Evolutionary conservation across 768 basidiomycete species (phyloP).

Genomic region (Hypsizygus marmoreus): DNA sequence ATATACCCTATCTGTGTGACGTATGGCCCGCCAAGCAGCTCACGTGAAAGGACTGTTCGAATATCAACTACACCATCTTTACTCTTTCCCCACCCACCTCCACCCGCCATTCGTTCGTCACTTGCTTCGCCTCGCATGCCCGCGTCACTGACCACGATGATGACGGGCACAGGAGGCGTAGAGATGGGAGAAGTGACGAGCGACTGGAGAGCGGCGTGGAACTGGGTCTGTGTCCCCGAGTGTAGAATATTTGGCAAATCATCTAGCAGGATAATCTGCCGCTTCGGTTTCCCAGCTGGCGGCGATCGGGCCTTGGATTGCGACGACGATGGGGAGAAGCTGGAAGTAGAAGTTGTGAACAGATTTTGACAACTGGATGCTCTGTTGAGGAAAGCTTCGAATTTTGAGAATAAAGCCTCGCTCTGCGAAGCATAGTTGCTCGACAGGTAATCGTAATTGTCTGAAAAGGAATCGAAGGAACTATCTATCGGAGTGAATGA

Average conservation of each 20-base stretch:
- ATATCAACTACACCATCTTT: conserved; percentile 58
- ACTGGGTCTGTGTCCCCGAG: conserved; percentile 61
- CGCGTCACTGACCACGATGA: conserved; percentile 83
- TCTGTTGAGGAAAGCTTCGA: conserved; percentile 73
- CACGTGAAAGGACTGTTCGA: conserved; percentile 68
- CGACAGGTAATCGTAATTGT: conserved; percentile 3
- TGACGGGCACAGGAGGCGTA: conserved; percentile 58
- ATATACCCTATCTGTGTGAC: conserved; percentile 81
- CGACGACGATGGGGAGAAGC: conserved; percentile 8
- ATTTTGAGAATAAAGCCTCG: conserved; percentile 64
- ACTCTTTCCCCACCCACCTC: conserved; percentile 49
- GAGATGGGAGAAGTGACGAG: conserved; percentile 45
- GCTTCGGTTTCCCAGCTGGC: conserved; percentile 25
- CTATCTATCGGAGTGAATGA: background rate
- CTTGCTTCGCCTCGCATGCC: conserved; percentile 73
- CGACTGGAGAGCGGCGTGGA: conserved; percentile 68
- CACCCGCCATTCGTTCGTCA: conserved; percentile 44
- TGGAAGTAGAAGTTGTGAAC: conserved; percentile 30
- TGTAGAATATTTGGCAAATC: conserved; percentile 92
- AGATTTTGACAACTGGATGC: conserved; percentile 62
- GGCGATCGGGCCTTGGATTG: conserved; percentile 12
- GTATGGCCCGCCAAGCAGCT: conserved; percentile 68
- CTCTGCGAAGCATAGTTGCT: conserved; percentile 29
- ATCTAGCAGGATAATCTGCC: conserved; percentile 78
- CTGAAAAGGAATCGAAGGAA: background rate